Percentiles rank a stretch among this genome's conserved stretches.
phyloP scores from a whole-genome alignment of 768 basidiomycete genomes.

The Calocera viscosa region DNA sequence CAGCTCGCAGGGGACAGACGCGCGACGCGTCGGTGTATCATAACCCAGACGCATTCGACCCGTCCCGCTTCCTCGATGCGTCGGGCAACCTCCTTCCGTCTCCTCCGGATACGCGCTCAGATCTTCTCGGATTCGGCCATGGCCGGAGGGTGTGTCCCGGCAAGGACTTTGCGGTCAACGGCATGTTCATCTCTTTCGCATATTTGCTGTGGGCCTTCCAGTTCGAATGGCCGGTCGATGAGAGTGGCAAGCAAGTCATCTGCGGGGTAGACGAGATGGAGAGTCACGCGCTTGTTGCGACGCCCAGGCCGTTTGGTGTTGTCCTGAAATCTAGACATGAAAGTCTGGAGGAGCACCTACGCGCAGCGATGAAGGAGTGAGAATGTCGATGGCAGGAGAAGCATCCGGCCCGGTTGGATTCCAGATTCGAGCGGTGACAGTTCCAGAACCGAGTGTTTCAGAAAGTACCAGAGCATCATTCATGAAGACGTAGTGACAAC shows the following conservation, averaged over 20 bases:
- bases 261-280: background rate
- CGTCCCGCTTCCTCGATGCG: background rate
- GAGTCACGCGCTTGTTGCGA: background rate
- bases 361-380: background rate
- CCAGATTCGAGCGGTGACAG: no score
- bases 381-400: no score
- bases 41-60: background rate
- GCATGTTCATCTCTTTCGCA: background rate
- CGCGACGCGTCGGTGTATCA: background rate
- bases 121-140: background rate
- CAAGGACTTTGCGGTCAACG: background rate
- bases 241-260: conserved; percentile 21
- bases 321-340: background rate
- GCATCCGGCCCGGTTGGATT: no score
- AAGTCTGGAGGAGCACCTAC: background rate
- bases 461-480: no score
- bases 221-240: conserved; percentile 1
- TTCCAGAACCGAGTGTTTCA: no score
- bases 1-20: background rate
- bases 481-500: no score
- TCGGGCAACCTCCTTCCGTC: conserved; percentile 21
- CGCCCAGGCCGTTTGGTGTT: background rate
- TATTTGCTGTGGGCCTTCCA: background rate
- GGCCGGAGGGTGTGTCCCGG: background rate
- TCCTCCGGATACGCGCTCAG: background rate